Conservation (phyloP, 2,329 filamentous ascomycete genomes). For the Diaporthe sp. region DNA sequence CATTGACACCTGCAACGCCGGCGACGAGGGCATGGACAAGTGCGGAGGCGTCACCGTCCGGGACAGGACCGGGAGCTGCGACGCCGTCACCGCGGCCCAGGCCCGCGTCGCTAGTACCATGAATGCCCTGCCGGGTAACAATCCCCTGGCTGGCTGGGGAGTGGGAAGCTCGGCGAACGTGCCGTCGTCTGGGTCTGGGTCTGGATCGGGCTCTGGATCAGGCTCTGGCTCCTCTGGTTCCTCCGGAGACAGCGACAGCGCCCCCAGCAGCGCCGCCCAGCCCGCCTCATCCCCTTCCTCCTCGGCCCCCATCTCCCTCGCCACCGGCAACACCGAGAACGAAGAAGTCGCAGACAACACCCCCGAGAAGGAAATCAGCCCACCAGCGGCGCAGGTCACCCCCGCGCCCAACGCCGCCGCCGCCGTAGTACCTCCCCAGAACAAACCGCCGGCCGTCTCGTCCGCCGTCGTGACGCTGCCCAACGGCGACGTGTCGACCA, state of each 20-base stretch:
- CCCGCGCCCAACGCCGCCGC: slow-evolving; percentile 36
- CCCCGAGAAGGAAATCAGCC: slow-evolving; percentile 36
- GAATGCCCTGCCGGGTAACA: slow-evolving; percentile 63
- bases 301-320: neutral
- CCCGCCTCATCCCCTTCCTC: neutral
- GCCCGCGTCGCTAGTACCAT: slow-evolving; percentile 58
- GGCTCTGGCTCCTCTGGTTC: slow-evolving; percentile 26
- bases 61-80: slow-evolving; percentile 58
- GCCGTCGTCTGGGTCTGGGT: neutral
- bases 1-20: slow-evolving; percentile 73
- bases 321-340: slow-evolving; percentile 23
- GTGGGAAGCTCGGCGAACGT: neutral
- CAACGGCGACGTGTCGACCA: slow-evolving; percentile 41
- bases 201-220: neutral
- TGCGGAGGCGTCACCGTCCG: slow-evolving; percentile 70
- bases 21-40: slow-evolving; percentile 68
- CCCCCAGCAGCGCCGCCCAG: neutral
- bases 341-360: neutral
- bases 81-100: slow-evolving; percentile 57
- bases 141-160: slow-evolving; percentile 63
- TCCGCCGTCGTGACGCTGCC: slow-evolving; percentile 41
- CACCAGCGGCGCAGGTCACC: slow-evolving; percentile 30
- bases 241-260: neutral
- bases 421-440: slow-evolving; percentile 30
- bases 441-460: slow-evolving; percentile 35